Conservation (phyloP, 345 rosid genomes). For the Conringia planisiliqua region DNA sequence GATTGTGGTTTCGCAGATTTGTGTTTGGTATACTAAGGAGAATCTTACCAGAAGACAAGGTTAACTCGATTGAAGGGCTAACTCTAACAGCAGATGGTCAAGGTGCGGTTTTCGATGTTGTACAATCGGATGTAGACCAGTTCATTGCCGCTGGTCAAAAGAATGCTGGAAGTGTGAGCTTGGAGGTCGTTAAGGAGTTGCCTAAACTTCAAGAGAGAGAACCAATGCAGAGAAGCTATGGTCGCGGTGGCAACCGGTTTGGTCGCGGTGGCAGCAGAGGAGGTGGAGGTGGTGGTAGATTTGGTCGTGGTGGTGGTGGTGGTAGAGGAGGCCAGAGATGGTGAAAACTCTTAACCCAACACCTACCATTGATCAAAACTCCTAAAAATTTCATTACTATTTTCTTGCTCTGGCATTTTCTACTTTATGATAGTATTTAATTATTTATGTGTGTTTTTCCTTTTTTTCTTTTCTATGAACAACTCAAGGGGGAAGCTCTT, state of each 20-base stretch:
- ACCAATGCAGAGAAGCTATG: constrained; percentile 21
- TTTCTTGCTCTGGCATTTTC: not conserved
- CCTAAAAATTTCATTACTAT: not conserved
- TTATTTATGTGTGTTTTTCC: not conserved
- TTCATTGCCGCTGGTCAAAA: constrained; percentile 61
- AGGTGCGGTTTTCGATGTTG: constrained; percentile 89
- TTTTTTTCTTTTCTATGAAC: not conserved
- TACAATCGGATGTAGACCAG: constrained; percentile 52
- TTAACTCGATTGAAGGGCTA: constrained; percentile 68
- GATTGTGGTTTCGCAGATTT: constrained; percentile 39
- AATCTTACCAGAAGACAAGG: constrained; percentile 91
- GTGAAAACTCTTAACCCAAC: constrained; percentile 6
- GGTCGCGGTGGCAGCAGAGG: constrained; percentile 38
- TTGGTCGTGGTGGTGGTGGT: constrained; percentile 37
- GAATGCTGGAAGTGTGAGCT: constrained; percentile 61
- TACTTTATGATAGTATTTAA: constrained; percentile 2
- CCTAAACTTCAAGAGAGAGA: constrained; percentile 79
- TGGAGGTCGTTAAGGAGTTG: constrained; percentile 61
- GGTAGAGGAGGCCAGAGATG: constrained; percentile 40
- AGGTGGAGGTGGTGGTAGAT: constrained; percentile 32
- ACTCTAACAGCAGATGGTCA: constrained; percentile 70
- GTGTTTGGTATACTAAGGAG: constrained; percentile 71
- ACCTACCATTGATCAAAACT: not conserved
- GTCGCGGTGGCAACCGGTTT: constrained; percentile 33
- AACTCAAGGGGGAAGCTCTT: constrained; percentile 3